These are phyloP conservation scores for Cladosporium oxysporum DNA, from an alignment of 2,329 filamentous ascomycete genomes.

Conservation along the genomic window DNA sequence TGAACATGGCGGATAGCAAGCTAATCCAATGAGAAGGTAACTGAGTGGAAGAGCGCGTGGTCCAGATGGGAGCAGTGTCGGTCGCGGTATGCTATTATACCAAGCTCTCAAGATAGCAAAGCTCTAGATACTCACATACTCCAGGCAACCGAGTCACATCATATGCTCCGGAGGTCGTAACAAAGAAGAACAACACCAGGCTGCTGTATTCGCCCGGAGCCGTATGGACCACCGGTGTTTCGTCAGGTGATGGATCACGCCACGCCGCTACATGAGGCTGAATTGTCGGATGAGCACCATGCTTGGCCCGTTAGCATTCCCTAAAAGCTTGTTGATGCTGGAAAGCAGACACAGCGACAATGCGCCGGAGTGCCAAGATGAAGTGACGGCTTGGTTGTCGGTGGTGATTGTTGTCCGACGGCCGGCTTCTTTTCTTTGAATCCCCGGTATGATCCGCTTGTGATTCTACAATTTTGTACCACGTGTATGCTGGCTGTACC, in stretches of 20 bases:
- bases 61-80: not conserved
- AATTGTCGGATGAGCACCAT: not conserved
- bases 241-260: conserved; percentile 6
- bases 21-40: not conserved
- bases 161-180: not conserved
- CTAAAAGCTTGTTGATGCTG: not conserved
- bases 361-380: not conserved
- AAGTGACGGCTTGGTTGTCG: not conserved
- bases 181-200: not conserved
- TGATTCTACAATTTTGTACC: not conserved
- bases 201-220: not conserved
- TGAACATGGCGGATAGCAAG: not conserved
- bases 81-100: not conserved
- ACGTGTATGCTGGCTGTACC: not conserved
- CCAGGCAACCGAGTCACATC: not conserved
- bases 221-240: not conserved
- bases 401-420: conserved; percentile 6
- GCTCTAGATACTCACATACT: not conserved
- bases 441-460: not conserved
- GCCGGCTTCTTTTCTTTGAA: not conserved
- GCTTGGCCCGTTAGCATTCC: not conserved
- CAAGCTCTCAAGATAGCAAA: not conserved
- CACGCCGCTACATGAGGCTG: not conserved
- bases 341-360: not conserved
- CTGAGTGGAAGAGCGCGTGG: not conserved